Base-by-base conservation (phyloP, 2,329 filamentous ascomycete genomes). In the Escovopsis sp. region DNA sequence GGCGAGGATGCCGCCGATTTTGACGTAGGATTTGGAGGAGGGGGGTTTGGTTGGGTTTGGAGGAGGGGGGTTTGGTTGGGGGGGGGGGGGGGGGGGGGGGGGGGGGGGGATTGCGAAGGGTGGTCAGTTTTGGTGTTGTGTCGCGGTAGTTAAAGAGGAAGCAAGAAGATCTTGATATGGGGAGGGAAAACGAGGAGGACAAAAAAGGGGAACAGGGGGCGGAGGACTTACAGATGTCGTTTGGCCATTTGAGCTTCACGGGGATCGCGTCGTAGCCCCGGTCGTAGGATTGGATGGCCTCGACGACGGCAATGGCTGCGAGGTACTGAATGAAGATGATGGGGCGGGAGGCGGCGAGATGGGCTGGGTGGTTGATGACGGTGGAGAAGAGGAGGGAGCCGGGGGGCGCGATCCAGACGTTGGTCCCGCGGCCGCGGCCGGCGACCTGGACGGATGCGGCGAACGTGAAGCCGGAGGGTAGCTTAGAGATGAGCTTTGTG, bases 291-390 rank as follows among this genome's bases (percentile, higher is more conserved):
- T 82, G 78, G 42, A 96, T 77, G 0, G 84, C 88, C 41, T 83
- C 72, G 3, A 92, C 79, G 29, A 88, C 80, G 28, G 90, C 87
- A 31, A 98, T 72, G 1, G 86, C 87, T 0, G 85, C 77, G 12
- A 98, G 70, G 52, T 98, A 98, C 55, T 96, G 90, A 19, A 96
- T 68, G 56, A 98, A 96, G 1, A 94, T 78, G 9, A 96, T 78
- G 0, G 90, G 87, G 0, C 82, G 80, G 2, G 67, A 72, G 30
- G 70, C 64, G 8, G 76, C 78, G 8, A 90, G 69, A 21, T 79
- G 66, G 21, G 82, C 72, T 1, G 81, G 72, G 57, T 98, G 90
- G 42, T 84, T 82, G 44, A 98, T 74, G 27, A 92, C 75, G 1
- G 79, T 85, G 9, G 85, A 94, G 60, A 93, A 90, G 53, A 94